These are phyloP conservation scores for Pythium monospermum DNA, from an alignment of 352 stramenopile species.

Conservation along the genomic window DNA sequence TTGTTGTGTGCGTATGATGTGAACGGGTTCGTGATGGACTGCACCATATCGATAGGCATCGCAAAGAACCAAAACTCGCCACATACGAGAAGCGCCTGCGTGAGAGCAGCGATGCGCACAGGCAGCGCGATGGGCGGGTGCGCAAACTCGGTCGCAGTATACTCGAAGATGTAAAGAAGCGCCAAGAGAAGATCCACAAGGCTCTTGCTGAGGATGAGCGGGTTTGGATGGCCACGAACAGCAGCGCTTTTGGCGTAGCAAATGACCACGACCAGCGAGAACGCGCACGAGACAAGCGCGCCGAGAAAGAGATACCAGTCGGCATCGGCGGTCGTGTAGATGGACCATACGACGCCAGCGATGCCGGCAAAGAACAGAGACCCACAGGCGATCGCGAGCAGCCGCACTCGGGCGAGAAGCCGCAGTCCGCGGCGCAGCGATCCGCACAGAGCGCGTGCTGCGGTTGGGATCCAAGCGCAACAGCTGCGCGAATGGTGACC, in stretches of 20 bases:
- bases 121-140: constrained; percentile 39
- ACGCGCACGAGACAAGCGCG: constrained; percentile 57
- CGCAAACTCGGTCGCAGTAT: constrained; percentile 60
- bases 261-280: constrained; percentile 70
- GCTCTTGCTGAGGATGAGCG: constrained; percentile 86
- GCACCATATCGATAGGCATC: constrained; percentile 84
- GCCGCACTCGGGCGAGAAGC: constrained; percentile 2
- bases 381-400: constrained; percentile 2
- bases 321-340: constrained; percentile 17
- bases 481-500: not conserved
- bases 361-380: constrained; percentile 11
- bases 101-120: constrained; percentile 61
- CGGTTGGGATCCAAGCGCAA: not conserved
- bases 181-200: constrained; percentile 71
- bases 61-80: constrained; percentile 88
- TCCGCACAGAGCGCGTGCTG: not conserved
- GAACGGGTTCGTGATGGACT: constrained; percentile 88
- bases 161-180: constrained; percentile 72
- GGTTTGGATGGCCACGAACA: constrained; percentile 70
- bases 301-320: constrained; percentile 59
- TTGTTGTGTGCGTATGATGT: constrained; percentile 85
- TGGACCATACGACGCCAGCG: constrained; percentile 13
- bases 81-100: constrained; percentile 73
- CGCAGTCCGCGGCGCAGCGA: not conserved
- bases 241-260: constrained; percentile 54